Conservation (phyloP, 371 early-diverging fungal genomes). For the Mortierella sp. region DNA sequence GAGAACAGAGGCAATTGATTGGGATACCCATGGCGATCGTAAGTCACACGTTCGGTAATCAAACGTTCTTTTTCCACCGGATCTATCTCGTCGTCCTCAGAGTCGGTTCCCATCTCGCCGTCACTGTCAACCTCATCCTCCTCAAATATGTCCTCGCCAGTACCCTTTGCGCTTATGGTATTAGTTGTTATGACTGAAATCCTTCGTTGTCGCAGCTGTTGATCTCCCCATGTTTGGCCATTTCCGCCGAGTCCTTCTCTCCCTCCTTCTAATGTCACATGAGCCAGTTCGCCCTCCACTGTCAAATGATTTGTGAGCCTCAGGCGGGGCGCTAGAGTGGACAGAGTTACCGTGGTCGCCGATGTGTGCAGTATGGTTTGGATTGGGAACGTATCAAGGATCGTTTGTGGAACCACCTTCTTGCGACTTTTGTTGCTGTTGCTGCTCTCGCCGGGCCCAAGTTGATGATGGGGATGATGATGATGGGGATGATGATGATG, state of each 20-base stretch:
- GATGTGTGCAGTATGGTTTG: conserved; percentile 34
- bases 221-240: too few species aligned
- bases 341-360: conserved; percentile 1
- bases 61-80: too few species aligned
- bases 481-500: conserved; percentile 18
- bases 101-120: neutral
- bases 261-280: too few species aligned
- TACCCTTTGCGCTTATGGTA: neutral
- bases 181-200: too few species aligned
- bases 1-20: neutral
- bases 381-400: conserved; percentile 36
- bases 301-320: too few species aligned
- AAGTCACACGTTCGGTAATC: neutral
- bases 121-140: neutral
- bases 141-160: neutral
- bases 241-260: too few species aligned
- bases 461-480: conserved; percentile 10
- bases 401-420: conserved; percentile 21
- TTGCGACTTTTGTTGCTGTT: conserved; percentile 14
- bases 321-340: neutral
- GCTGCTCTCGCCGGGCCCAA: conserved; percentile 12
- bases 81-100: neutral
- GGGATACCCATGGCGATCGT: conserved; percentile 5
- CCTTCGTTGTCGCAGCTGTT: too few species aligned
- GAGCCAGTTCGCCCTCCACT: too few species aligned